These are phyloP conservation scores for Aspergillus pseudotamarii DNA, from an alignment of 2,329 filamentous ascomycete genomes.

Conservation along the genomic window DNA sequence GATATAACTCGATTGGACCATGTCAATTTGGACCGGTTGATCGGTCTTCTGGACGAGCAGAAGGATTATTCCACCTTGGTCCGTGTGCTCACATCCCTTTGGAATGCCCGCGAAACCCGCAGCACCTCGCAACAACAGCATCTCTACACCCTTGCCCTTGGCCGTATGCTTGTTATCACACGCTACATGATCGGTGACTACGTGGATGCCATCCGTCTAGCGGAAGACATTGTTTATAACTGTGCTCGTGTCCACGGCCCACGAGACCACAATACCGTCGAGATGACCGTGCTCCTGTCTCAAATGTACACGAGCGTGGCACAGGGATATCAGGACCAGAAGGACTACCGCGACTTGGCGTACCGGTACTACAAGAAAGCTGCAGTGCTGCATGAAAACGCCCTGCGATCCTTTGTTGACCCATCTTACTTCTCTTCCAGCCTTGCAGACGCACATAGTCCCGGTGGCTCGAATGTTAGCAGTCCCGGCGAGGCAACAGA, in stretches of 20 bases:
- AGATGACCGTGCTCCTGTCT: conserved; percentile 53
- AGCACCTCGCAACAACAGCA: conserved; percentile 37
- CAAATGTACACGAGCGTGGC: conserved; percentile 54
- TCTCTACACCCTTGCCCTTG: conserved; percentile 49
- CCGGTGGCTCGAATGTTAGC: neutral
- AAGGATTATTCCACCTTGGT: conserved; percentile 49
- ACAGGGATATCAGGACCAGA: conserved; percentile 37
- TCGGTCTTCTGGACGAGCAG: conserved; percentile 49
- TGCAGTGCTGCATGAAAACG: conserved; percentile 41
- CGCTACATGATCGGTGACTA: conserved; percentile 53
- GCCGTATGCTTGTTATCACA: conserved; percentile 53
- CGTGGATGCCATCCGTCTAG: conserved; percentile 49
- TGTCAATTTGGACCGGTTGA: conserved; percentile 46
- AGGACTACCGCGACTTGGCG: conserved; percentile 37
- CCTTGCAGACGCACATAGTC: neutral
- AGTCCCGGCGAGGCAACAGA: neutral
- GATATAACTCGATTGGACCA: conserved; percentile 47
- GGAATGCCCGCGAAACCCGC: conserved; percentile 49
- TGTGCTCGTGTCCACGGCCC: conserved; percentile 56
- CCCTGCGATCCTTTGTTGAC: conserved; percentile 41
- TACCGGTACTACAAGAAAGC: conserved; percentile 45
- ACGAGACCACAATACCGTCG: conserved; percentile 50
- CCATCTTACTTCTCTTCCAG: conserved; percentile 18
- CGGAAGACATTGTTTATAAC: conserved; percentile 60
- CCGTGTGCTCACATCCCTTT: conserved; percentile 47